Evolutionary conservation across 1,284 basidiomycete genomes (phyloP).

Genomic region (Megacollybia platyphylla): DNA sequence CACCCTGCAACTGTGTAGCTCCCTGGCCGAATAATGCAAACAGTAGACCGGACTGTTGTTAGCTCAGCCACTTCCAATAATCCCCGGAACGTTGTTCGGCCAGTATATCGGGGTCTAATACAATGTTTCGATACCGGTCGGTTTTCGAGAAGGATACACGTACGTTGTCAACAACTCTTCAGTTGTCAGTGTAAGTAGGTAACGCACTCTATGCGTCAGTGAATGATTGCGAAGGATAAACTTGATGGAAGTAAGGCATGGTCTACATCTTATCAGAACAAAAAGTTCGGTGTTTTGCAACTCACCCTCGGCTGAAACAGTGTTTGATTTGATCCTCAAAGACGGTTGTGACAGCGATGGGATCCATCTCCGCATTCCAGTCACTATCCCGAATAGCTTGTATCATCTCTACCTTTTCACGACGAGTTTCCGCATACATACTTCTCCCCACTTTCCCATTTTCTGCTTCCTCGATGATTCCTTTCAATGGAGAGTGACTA

Average conservation of each 20-base stretch:
- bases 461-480: slow-evolving; percentile 43
- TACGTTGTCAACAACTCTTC: slow-evolving; percentile 19
- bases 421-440: slow-evolving; percentile 82
- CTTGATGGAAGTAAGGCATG: slow-evolving; percentile 38
- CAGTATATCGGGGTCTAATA: slow-evolving; percentile 40
- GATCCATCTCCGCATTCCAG: slow-evolving; percentile 74
- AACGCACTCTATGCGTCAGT: slow-evolving; percentile 38
- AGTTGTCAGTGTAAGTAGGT: slow-evolving; percentile 33
- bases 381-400: slow-evolving; percentile 55
- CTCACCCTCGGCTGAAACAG: slow-evolving; percentile 59
- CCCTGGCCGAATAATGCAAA: slow-evolving; percentile 55
- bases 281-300: slow-evolving; percentile 6
- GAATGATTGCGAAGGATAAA: slow-evolving; percentile 65
- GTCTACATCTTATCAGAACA: slow-evolving; percentile 23
- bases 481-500: slow-evolving; percentile 46
- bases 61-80: slow-evolving; percentile 35
- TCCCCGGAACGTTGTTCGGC: slow-evolving; percentile 48
- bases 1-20: slow-evolving; percentile 50
- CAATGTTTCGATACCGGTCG: slow-evolving; percentile 17
- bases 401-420: slow-evolving; percentile 56
- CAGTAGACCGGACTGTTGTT: slow-evolving; percentile 27
- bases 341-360: slow-evolving; percentile 39
- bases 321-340: slow-evolving; percentile 32
- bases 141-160: slow-evolving; percentile 12
- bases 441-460: slow-evolving; percentile 59